Evolutionary conservation across 805 yeast species (phyloP).

Genomic region (Candida lessepsii): DNA sequence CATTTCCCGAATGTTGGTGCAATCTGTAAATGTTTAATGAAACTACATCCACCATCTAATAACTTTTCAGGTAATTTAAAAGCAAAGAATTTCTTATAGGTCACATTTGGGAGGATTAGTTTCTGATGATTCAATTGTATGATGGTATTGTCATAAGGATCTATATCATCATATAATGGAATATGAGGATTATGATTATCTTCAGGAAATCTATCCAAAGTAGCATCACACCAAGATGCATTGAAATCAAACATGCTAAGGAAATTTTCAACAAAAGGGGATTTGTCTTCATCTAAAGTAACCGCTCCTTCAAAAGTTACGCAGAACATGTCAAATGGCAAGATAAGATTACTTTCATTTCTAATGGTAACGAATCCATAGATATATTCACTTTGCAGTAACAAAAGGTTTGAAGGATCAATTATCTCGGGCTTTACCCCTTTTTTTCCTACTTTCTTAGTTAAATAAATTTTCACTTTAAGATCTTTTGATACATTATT

Average conservation of each 20-base stretch:
- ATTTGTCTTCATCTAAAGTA: conserved; percentile 16
- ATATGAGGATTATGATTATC: conserved; percentile 32
- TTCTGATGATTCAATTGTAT: conserved; percentile 25
- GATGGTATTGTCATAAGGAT: conserved; percentile 33
- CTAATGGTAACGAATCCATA: conserved; percentile 35
- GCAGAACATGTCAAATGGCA: conserved; percentile 41
- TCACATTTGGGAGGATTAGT: conserved; percentile 28
- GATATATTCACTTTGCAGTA: conserved; percentile 37
- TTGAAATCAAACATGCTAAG: conserved; percentile 42
- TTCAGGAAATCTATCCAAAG: conserved; percentile 28
- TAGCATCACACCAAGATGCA: conserved; percentile 40
- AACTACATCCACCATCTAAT: conserved; percentile 33
- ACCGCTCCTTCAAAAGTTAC: conserved; percentile 37
- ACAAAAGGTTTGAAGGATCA: conserved; percentile 30
- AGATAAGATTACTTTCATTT: conserved; percentile 24
- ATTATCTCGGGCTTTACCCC: conserved; percentile 33
- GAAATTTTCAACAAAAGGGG: conserved; percentile 23
- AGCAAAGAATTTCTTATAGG: conserved; percentile 41
- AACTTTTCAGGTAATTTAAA: conserved; percentile 38
- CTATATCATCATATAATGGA: conserved; percentile 21
- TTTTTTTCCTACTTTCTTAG: conserved; percentile 32
- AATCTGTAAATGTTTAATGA: conserved; percentile 36
- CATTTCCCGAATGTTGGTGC: conserved; percentile 37
- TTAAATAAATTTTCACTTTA: conserved; percentile 29
- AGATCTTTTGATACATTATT: conserved; percentile 26